Base-by-base conservation (phyloP, 768 basidiomycete species). In the Hortiboletus campestris region DNA sequence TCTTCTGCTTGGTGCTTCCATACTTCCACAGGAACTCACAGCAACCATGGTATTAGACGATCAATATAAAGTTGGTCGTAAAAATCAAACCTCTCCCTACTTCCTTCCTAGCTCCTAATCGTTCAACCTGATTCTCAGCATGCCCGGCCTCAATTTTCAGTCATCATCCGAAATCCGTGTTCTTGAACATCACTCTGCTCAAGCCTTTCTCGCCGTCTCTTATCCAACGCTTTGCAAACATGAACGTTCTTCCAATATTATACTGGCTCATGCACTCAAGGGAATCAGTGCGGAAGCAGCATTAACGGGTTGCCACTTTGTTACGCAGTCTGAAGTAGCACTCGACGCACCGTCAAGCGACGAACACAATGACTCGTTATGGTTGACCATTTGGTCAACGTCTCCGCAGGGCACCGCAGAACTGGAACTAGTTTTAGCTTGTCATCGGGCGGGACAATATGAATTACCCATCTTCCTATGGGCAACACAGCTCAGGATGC, bases 391-490 rank as follows among this genome's bases (percentile, higher is more conserved):
- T 28, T 82, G 78, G 77, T 75, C 76, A 28, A 61, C 62, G 5
- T 65, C 71, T 17, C 46, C 71, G n/a, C 62, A 68, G 14, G 66
- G 67, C 35, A 56, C 57, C 13, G 67, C 61, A 22, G 66, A 67
- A 1, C 73, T 81, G 44, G 76, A 80, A 25, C 57, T 81, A 40
- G 72, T 79, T 38, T 50, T 84, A 42, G 73, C 82, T 13, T 84
- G 81, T 60, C 74, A 78, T 46, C 67, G 67, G 44, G 76, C 73
- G 54, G 72, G 71, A 19, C 58, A 76, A 42, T 78, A 82, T 46
- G 71, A 78, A 44, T 74, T 82, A 50, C 84, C 82, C 29, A 68
- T 83, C 52, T 84, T 84, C 64, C 58, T 84, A 38, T 83, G 79
- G 77, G 70, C 75, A 17, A 69, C 75, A 9, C 69, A 67, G 20